Conservation (phyloP, 129 eudicot species). For the Scalesia atractyloides region DNA sequence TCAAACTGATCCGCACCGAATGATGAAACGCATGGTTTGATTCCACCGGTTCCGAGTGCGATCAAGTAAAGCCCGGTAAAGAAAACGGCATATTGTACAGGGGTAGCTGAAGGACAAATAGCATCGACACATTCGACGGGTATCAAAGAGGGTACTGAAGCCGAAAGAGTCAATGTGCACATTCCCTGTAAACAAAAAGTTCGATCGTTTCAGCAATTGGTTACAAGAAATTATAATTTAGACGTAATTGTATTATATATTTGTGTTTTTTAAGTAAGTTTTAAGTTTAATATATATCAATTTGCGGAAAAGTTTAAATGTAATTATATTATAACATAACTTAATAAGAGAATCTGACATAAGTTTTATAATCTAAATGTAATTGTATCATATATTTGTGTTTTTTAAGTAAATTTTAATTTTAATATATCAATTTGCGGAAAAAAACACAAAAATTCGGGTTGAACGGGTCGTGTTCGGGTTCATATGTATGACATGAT, state of each 20-base stretch:
- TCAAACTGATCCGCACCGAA: conserved; percentile 71
- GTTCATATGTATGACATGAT: too few species aligned
- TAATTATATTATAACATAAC: too few species aligned
- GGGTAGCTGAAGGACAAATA: conserved; percentile 31
- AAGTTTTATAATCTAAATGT: too few species aligned
- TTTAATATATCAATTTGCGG: too few species aligned
- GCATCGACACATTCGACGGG: conserved; percentile 25
- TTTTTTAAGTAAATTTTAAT: too few species aligned
- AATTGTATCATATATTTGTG: too few species aligned
- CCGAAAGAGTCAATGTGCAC: conserved; percentile 39
- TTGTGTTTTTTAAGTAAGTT: too few species aligned
- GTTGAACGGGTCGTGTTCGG: too few species aligned
- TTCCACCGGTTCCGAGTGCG: conserved; percentile 69
- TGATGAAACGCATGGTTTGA: conserved; percentile 72
- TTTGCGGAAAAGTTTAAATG: too few species aligned
- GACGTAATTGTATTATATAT: background rate
- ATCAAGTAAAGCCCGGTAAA: conserved; percentile 48
- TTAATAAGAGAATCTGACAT: too few species aligned
- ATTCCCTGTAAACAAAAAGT: conserved; percentile 29
- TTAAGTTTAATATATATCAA: too few species aligned
- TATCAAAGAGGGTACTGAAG: conserved; percentile 29
- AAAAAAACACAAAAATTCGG: too few species aligned
- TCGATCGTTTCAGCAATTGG: background rate
- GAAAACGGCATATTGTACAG: conserved; percentile 31
- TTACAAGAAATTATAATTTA: background rate